A percentile compares a stretch with the other conserved stretches of the same genome.
phyloP scores from a whole-genome alignment of 2,329 filamentous ascomycete genomes.

The Tolypocladium ovalisporum region DNA sequence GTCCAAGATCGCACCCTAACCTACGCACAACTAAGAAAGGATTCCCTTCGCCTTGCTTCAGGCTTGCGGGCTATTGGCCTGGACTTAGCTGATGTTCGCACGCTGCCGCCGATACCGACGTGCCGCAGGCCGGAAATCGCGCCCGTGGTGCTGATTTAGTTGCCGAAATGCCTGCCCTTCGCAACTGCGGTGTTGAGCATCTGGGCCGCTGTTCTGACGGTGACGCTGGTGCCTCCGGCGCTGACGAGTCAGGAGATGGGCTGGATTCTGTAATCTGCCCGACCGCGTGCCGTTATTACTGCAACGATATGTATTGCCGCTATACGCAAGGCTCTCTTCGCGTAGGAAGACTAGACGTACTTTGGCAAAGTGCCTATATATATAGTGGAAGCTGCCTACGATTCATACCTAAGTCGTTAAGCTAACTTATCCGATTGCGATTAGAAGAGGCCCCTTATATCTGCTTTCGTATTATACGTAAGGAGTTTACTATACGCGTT shows the following conservation, averaged over 20 bases:
- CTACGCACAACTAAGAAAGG: not conserved
- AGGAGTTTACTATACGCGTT: not conserved
- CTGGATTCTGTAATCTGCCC: not conserved
- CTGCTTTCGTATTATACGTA: not conserved
- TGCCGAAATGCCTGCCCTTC: not conserved
- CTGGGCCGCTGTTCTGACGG: not conserved
- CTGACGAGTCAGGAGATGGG: not conserved
- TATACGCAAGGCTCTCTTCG: not conserved
- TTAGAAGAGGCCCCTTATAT: not conserved
- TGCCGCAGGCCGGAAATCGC: not conserved
- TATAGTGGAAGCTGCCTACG: not conserved
- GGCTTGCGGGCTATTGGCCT: not conserved
- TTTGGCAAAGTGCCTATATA: not conserved
- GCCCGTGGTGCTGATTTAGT: not conserved
- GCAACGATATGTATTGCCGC: not conserved
- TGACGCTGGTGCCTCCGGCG: not conserved
- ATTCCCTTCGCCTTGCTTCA: not conserved
- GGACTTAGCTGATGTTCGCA: not conserved
- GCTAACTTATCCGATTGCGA: not conserved
- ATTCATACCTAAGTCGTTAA: not conserved
- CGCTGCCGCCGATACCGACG: not conserved
- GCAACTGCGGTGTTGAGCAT: not conserved
- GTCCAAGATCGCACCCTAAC: not conserved
- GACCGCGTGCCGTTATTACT: not conserved
- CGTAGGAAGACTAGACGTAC: not conserved